Evolutionary conservation across 1,284 basidiomycete species (phyloP).

Genomic region (Leccinum fallax): DNA sequence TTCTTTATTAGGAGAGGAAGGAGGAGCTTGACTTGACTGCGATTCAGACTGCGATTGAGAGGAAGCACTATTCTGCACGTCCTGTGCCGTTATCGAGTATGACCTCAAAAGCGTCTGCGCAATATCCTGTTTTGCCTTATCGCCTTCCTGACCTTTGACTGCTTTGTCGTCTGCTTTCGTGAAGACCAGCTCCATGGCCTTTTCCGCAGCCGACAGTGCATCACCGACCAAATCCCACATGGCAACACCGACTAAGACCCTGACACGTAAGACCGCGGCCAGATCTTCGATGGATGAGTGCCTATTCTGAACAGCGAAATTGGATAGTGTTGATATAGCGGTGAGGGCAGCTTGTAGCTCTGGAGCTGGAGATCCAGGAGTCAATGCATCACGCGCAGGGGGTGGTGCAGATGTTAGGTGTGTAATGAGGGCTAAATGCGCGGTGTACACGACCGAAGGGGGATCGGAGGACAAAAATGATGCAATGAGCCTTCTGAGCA

Average conservation of each 20-base stretch:
- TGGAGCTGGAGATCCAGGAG: slow-evolving; percentile 11
- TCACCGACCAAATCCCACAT: slow-evolving; percentile 53
- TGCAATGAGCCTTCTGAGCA: slow-evolving; percentile 55
- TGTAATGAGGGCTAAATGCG: slow-evolving; percentile 56
- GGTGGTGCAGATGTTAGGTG: slow-evolving; percentile 37
- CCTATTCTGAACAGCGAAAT: slow-evolving; percentile 39
- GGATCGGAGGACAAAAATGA: slow-evolving; percentile 51
- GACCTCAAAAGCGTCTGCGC: slow-evolving; percentile 27
- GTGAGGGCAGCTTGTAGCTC: slow-evolving; percentile 42
- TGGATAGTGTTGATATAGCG: slow-evolving; percentile 46
- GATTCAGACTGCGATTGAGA: slow-evolving; percentile 35
- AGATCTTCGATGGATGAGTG: slow-evolving; percentile 52
- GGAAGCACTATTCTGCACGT: slow-evolving; percentile 28
- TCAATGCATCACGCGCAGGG: slow-evolving; percentile 5
- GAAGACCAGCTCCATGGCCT: slow-evolving; percentile 45
- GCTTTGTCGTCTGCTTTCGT: slow-evolving; percentile 9
- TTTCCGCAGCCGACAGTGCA: slow-evolving; percentile 49
- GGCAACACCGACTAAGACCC: slow-evolving; percentile 51
- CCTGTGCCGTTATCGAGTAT: slow-evolving; percentile 33
- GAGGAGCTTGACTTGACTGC: slow-evolving; percentile 11
- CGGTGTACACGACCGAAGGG: slow-evolving; percentile 51
- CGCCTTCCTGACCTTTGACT: slow-evolving; percentile 7
- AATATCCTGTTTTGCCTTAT: slow-evolving; percentile 21
- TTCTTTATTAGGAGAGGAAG: slow-evolving; percentile 6
- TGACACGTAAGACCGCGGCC: slow-evolving; percentile 51